These are phyloP conservation scores for Amylostereum chailletii DNA, from an alignment of 1,284 basidiomycete genomes.

Conservation along the genomic window DNA sequence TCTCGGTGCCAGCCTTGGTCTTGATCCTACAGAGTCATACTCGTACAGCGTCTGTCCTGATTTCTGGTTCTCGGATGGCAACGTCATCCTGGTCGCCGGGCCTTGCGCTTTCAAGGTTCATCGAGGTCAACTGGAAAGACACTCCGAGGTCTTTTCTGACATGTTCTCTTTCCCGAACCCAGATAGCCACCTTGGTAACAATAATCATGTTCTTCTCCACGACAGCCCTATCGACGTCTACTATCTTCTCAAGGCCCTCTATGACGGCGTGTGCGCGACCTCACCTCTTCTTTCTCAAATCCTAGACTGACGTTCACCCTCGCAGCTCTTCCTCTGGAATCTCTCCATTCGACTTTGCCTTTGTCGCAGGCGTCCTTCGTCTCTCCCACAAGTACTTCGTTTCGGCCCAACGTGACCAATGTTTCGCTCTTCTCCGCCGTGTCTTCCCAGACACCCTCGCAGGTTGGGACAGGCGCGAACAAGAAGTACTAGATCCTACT, in stretches of 20 bases:
- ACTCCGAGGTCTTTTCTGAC: constrained; percentile 62
- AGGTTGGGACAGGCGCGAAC: constrained; percentile 59
- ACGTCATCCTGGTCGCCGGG: constrained; percentile 50
- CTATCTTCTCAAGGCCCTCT: constrained; percentile 53
- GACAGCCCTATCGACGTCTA: constrained; percentile 51
- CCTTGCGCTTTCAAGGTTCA: constrained; percentile 62
- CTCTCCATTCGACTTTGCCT: constrained; percentile 35
- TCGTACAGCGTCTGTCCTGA: constrained; percentile 29
- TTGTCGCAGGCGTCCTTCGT: constrained; percentile 51
- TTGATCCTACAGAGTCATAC: constrained; percentile 14
- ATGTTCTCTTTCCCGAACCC: constrained; percentile 58
- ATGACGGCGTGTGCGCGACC: constrained; percentile 36
- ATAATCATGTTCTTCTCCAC: constrained; percentile 38
- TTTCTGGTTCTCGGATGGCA: constrained; percentile 67
- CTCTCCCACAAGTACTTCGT: constrained; percentile 64
- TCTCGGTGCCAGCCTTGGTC: too few relatives aligned
- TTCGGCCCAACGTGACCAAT: constrained; percentile 46
- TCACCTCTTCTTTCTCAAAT: too few relatives aligned
- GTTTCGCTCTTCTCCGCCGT: constrained; percentile 42
- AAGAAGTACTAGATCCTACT: constrained; percentile 24
- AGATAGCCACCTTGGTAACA: constrained; percentile 13
- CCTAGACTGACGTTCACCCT: too few relatives aligned
- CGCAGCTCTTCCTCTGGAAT: constrained; percentile 22
- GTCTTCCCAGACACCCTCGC: constrained; percentile 58
- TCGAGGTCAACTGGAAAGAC: constrained; percentile 57